These are phyloP conservation scores for Sodiomyces alkalinus DNA, from an alignment of 2,329 filamentous ascomycete species.

Conservation along the genomic window DNA sequence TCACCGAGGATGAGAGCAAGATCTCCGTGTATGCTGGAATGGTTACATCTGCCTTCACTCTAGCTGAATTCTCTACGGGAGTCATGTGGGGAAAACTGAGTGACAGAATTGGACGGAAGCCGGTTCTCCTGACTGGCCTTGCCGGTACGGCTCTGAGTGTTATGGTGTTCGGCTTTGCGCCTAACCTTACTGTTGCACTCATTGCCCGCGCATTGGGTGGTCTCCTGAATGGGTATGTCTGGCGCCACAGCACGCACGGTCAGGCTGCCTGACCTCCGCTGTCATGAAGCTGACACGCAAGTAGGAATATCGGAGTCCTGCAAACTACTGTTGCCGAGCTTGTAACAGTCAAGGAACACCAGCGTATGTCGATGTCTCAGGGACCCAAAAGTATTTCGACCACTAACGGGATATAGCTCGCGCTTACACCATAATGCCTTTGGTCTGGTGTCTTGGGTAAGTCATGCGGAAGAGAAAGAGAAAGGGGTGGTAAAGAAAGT, in stretches of 20 bases:
- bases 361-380: conserved; percentile 44
- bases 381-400: not conserved
- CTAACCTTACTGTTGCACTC: conserved; percentile 66
- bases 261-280: conserved; percentile 1
- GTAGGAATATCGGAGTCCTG: conserved; percentile 81
- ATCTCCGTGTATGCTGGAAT: conserved; percentile 90
- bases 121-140: conserved; percentile 78
- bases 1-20: conserved; percentile 61
- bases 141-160: conserved; percentile 87
- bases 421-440: conserved; percentile 94
- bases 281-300: conserved; percentile 10
- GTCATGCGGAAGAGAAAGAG: no score
- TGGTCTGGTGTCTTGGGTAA: conserved; percentile 91
- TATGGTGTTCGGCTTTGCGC: conserved; percentile 79
- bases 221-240: conserved; percentile 70
- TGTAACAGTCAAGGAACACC: conserved; percentile 83
- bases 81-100: conserved; percentile 89
- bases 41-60: conserved; percentile 91
- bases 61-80: conserved; percentile 87
- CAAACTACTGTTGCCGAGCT: conserved; percentile 93
- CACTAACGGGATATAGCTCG: conserved; percentile 42
- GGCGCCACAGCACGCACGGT: no score
- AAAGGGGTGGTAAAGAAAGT: no score
- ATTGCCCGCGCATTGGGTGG: conserved; percentile 81
- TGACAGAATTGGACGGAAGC: conserved; percentile 83